Evolutionary conservation across 2,329 filamentous ascomycete genomes (phyloP), one percentile per base, ranked within the genome.

Genomic region (Aspergillus puulaauensis): DNA sequence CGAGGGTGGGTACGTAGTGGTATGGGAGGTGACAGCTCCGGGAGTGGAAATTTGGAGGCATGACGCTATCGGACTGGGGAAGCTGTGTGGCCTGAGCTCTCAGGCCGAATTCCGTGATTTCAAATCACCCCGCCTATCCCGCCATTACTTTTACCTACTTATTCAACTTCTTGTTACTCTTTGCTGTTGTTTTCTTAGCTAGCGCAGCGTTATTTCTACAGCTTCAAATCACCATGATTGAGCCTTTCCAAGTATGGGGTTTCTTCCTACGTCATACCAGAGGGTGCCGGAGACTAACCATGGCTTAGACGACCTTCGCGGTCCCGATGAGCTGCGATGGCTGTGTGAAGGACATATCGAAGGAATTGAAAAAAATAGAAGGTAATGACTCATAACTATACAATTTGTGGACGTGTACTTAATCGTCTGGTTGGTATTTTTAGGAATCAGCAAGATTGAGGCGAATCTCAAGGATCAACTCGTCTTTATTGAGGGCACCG

Each of bases 291-390:
- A 51, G 37, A 39, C 15, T 24, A 39, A 60, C 45, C 21, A 35
- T 48, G 27, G 70, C 43, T 67, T 67, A 98, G 89, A 96, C 93
- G 60, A 89, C 93, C 64, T 98, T 98, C 76, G 92, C 93, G 63
- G 95, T 98, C 66, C 93, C 92, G 55, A 88, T 98, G 81, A 91
- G 88, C 77, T 98, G 95, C 79, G 89, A 96, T 68, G 82, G 84
- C 70, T 98, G 95, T 79, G 86, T 96, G 74, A 89, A 93, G 75
- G 88, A 91, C 68, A 87, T 99, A 73, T 91, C 91, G 69, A 84
- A 85, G 62, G 87, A 91, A 48, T 79, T 98, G 51, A 84, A 89
- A 74, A 86, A 89, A 70, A 79, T 98, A 44, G 82, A 86, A 69
- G 86, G 85, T 87, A 79, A 11, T 35, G 8, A 27, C 7, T 37